phyloP scores from a whole-genome alignment of 768 basidiomycete species.

The Lactarius tabidus region DNA sequence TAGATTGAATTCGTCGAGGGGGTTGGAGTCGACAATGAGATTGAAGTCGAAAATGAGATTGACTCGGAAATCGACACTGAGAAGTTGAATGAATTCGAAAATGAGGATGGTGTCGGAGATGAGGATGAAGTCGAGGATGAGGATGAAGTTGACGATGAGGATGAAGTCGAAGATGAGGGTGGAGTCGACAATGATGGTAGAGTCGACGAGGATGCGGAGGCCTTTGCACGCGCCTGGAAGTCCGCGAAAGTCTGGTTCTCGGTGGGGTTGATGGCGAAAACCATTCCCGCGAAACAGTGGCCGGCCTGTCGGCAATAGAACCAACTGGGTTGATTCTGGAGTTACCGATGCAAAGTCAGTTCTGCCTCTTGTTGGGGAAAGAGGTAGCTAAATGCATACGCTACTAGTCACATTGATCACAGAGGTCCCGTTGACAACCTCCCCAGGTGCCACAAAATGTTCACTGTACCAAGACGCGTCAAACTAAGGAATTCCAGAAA shows the following conservation, averaged over 20 bases:
- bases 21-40: slow-evolving; percentile 29
- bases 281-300: slow-evolving; percentile 31
- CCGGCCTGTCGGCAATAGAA: slow-evolving; percentile 28
- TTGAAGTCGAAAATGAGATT: slow-evolving; percentile 28
- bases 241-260: slow-evolving; percentile 8
- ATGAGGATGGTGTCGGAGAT: too few species aligned
- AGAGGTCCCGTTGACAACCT: too few species aligned
- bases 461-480: too few species aligned
- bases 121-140: too few species aligned
- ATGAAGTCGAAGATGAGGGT: slow-evolving; percentile 34
- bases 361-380: neutral
- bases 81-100: too few species aligned
- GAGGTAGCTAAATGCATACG: slow-evolving; percentile 15
- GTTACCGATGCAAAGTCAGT: neutral
- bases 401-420: too few species aligned
- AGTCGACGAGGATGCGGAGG: too few species aligned
- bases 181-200: slow-evolving; percentile 8
- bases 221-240: slow-evolving; percentile 14
- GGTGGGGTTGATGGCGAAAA: slow-evolving; percentile 32
- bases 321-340: slow-evolving; percentile 28
- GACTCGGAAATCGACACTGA: too few species aligned
- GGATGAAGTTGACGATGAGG: slow-evolving; percentile 30
- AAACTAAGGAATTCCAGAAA: neutral
- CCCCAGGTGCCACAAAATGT: too few species aligned
- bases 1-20: too few species aligned